A percentile compares a stretch with the other conserved stretches of the same genome.
These are phyloP conservation scores for Aspergillus novoparasiticus DNA, from an alignment of 2,329 filamentous ascomycete species.

Conservation along the genomic window DNA sequence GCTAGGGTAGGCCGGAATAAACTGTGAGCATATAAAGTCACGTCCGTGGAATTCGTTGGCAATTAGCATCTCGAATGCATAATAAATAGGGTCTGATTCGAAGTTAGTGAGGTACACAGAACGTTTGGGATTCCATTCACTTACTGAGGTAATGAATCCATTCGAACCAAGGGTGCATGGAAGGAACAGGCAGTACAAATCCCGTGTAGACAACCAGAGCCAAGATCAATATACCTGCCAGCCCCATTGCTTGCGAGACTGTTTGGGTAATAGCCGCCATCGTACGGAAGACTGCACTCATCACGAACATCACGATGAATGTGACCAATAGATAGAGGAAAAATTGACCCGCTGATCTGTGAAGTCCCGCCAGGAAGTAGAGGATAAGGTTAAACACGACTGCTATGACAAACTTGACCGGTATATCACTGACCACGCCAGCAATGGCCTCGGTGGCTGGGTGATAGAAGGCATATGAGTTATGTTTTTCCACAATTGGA, in stretches of 20 bases:
- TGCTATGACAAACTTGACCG: conserved; percentile 73
- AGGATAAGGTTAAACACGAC: conserved; percentile 76
- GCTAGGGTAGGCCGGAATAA: conserved; percentile 50
- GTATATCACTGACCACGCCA: conserved; percentile 49
- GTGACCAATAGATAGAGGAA: conserved; percentile 83
- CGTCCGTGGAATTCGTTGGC: conserved; percentile 77
- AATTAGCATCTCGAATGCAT: conserved; percentile 79
- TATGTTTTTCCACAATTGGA: conserved; percentile 32
- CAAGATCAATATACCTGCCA: conserved; percentile 53
- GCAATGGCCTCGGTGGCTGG: conserved; percentile 23
- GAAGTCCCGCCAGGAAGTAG: conserved; percentile 84
- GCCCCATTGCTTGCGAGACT: conserved; percentile 57
- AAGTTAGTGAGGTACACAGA: background rate
- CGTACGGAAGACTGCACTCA: conserved; percentile 83
- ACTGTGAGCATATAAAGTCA: conserved; percentile 56
- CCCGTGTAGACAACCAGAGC: conserved; percentile 52
- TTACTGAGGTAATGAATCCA: conserved; percentile 75
- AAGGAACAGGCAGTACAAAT: conserved; percentile 43
- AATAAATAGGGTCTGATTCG: conserved; percentile 67
- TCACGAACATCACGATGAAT: conserved; percentile 71
- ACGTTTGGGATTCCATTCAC: background rate
- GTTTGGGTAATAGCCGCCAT: conserved; percentile 75
- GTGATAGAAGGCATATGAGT: conserved; percentile 33
- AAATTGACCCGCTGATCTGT: conserved; percentile 72
- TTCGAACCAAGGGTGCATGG: conserved; percentile 78